Evolutionary conservation across 345 rosid species (phyloP).

Genomic region (Schrenkiella parvula): DNA sequence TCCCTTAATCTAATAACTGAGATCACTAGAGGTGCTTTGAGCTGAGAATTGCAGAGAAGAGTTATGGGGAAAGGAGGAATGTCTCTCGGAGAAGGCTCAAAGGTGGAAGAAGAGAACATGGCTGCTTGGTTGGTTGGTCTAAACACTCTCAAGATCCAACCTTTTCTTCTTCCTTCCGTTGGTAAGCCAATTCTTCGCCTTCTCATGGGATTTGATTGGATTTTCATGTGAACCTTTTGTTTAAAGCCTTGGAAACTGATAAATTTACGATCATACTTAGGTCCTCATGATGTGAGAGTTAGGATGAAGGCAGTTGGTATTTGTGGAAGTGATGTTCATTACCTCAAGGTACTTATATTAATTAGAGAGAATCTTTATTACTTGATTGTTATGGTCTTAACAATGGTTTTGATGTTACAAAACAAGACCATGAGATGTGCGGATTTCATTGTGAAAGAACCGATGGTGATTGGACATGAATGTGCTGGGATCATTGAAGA

Average conservation of each 20-base stretch:
- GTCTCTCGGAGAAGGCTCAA: constrained; percentile 47
- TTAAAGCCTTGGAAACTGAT: constrained; percentile 4
- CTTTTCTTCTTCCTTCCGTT: constrained; percentile 63
- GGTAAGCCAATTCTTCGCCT: constrained; percentile 38
- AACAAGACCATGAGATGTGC: constrained; percentile 71
- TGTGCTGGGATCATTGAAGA: constrained; percentile 89
- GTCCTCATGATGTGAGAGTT: constrained; percentile 79
- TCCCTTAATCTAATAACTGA: neutral
- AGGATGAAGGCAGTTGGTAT: constrained; percentile 89
- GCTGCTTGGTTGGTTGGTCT: constrained; percentile 82
- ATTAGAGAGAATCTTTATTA: neutral
- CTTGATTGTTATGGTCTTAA: constrained; percentile 3
- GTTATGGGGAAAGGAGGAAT: constrained; percentile 69
- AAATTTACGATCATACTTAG: constrained; percentile 26
- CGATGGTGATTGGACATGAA: constrained; percentile 96
- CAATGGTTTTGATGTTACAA: neutral
- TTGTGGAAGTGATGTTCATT: constrained; percentile 95
- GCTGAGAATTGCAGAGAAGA: constrained; percentile 3
- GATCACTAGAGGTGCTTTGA: neutral
- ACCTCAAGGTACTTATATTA: constrained; percentile 56
- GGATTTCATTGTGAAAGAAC: constrained; percentile 79
- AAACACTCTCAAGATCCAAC: constrained; percentile 86
- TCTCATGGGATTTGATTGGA: neutral
- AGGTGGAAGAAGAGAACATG: constrained; percentile 62
- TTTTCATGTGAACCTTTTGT: neutral